Evolutionary conservation across 805 yeast species (phyloP), one percentile per base, ranked within the genome.

Genomic region (Metschnikowia drakensbergensis): DNA sequence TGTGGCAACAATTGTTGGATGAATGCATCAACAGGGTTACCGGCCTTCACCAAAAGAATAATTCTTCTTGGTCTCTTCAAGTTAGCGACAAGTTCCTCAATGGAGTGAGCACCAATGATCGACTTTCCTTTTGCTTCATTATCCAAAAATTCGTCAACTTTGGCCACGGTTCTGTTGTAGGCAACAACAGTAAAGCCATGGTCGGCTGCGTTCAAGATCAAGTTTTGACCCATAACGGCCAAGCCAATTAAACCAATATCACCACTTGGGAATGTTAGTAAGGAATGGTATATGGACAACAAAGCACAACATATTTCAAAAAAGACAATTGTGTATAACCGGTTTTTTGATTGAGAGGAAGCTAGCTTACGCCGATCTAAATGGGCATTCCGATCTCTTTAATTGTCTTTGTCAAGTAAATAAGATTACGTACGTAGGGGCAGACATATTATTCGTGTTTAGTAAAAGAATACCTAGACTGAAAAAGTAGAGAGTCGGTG

Each of bases 201-300:
- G 81, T 92, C 99, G 61, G 99, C 99, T 66, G 95, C 96, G 75
- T 92, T 92, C 60, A 92, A 81, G 71, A 92, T 89, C 81, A 92
- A 79, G 83, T 92, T 92, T 81, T 88, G 96, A 75, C 99, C 99
- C 99, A 92, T 92, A 61, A 92, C 99, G 86, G 99, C 99, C 82
- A 92, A 82, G 71, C 99, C 99, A 68, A 94, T 91, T 72, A 92
- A 88, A 75, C 97, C 99, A 73, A 92, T 84, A 84, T 92, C 99
- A 80, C 92, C 94, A 69, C 88, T 83, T 4, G 39, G 34, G 32
- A 23, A 45, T 53, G 66, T 62, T 65, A 66, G 67, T 61, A 37
- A 26, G 22, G 29, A 11, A 25, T 17, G 6, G 5, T 22, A 5
- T 22, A 10, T 10, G 26, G n/a, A 35, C 27, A 22, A 35, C 37